phyloP scores from a whole-genome alignment of 129 eudicot genomes.

The Deinandra increscens region DNA sequence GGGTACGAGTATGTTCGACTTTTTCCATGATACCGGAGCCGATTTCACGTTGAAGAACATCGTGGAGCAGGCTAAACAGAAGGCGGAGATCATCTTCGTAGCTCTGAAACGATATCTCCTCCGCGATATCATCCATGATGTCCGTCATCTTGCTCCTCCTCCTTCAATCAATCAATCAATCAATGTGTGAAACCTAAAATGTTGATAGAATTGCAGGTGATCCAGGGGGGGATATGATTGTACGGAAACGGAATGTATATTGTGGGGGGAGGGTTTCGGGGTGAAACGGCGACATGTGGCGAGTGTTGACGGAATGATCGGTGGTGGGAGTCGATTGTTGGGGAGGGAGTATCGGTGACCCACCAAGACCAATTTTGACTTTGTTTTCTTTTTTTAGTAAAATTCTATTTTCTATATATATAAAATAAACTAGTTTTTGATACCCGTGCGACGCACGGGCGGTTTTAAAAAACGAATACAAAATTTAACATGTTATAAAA shows the following conservation, averaged over 20 bases:
- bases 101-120: slow-evolving; percentile 79
- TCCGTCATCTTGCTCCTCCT: slow-evolving; percentile 61
- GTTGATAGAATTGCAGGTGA: slow-evolving; percentile 12
- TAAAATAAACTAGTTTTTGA: too few species aligned
- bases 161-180: too few species aligned
- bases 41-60: slow-evolving; percentile 69
- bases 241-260: not conserved
- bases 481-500: too few species aligned
- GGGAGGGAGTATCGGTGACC: slow-evolving; percentile 12
- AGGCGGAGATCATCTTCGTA: slow-evolving; percentile 74
- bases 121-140: slow-evolving; percentile 85
- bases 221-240: not conserved
- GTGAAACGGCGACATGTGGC: slow-evolving; percentile 16
- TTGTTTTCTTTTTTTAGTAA: not conserved
- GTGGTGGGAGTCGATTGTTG: not conserved
- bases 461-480: too few species aligned
- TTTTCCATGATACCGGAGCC: slow-evolving; percentile 60
- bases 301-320: slow-evolving; percentile 19
- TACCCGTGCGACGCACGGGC: too few species aligned
- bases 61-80: slow-evolving; percentile 69
- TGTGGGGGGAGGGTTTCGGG: not conserved
- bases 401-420: too few species aligned
- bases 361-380: not conserved
- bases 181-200: too few species aligned
- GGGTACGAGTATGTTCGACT: slow-evolving; percentile 60